phyloP scores from a whole-genome alignment of 768 basidiomycete genomes.

The Fistulinella prunicolor region DNA sequence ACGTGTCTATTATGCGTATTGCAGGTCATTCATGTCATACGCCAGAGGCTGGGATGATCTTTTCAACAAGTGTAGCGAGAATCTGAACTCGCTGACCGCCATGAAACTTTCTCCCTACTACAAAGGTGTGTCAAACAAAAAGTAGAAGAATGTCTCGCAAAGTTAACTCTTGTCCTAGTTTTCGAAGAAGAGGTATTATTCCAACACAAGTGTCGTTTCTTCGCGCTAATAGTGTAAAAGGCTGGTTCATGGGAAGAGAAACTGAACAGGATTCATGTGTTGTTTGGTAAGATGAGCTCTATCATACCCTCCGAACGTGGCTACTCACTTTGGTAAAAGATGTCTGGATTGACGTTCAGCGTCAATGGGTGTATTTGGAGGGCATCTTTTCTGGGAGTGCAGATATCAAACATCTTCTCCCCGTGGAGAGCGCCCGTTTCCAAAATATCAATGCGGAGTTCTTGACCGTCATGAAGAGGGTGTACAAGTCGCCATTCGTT shows the following conservation, averaged over 20 bases:
- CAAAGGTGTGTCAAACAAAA: slow-evolving; percentile 59
- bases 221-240: slow-evolving; percentile 31
- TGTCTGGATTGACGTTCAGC: slow-evolving; percentile 99
- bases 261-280: slow-evolving; percentile 91
- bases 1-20: neutral
- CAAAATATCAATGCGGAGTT: slow-evolving; percentile 99
- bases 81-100: slow-evolving; percentile 90
- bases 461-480: slow-evolving; percentile 98
- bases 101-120: slow-evolving; percentile 99
- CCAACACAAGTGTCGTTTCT: neutral
- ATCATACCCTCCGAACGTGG: neutral
- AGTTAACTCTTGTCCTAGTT: slow-evolving; percentile 42
- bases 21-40: slow-evolving; percentile 8
- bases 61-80: slow-evolving; percentile 96
- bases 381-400: slow-evolving; percentile 99
- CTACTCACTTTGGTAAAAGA: slow-evolving; percentile 44
- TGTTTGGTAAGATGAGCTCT: slow-evolving; percentile 67
- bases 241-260: slow-evolving; percentile 96
- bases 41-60: slow-evolving; percentile 93
- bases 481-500: slow-evolving; percentile 98
- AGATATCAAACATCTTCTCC: slow-evolving; percentile 98
- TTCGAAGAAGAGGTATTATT: slow-evolving; percentile 78
- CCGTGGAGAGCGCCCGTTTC: slow-evolving; percentile 96
- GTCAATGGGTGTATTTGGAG: slow-evolving; percentile 99
- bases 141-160: neutral